Percentiles rank a stretch among this genome's conserved stretches.
Evolutionary conservation across 2,329 filamentous ascomycete genomes (phyloP).

Genomic region (Phialemonium atrogriseum): DNA sequence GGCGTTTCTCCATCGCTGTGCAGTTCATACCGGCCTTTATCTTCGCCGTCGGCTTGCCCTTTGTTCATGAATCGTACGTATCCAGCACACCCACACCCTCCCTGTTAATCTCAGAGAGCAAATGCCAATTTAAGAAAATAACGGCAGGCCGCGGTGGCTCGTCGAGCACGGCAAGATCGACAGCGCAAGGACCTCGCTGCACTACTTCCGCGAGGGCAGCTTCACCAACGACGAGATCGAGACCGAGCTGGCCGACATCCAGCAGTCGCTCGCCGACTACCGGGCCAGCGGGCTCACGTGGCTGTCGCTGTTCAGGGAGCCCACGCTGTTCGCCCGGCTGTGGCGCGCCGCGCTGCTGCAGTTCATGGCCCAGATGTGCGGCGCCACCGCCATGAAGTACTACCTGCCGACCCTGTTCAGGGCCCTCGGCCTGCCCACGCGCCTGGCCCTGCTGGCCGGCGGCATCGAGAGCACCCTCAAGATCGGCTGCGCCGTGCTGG

Average conservation of each 20-base stretch:
- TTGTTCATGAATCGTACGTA: conserved; percentile 45
- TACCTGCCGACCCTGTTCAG: conserved; percentile 47
- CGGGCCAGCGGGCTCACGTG: conserved; percentile 26
- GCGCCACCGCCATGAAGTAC: conserved; percentile 52
- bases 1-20: conserved; percentile 43
- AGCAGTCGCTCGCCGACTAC: conserved; percentile 31
- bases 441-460: conserved; percentile 41
- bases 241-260: conserved; percentile 37
- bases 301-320: conserved; percentile 40
- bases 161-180: conserved; percentile 38
- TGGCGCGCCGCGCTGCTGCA: conserved; percentile 50
- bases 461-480: conserved; percentile 50
- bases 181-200: conserved; percentile 32
- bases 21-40: conserved; percentile 41
- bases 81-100: background rate
- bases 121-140: too few species aligned
- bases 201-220: conserved; percentile 39
- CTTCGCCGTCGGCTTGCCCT: conserved; percentile 41
- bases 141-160: conserved; percentile 45
- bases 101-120: too few species aligned
- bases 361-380: conserved; percentile 54
- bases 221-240: conserved; percentile 26
- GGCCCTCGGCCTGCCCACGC: conserved; percentile 38
- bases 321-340: conserved; percentile 39
- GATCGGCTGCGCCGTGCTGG: conserved; percentile 45